These are phyloP conservation scores for Waltergamsia citrina DNA, from an alignment of 2,329 filamentous ascomycete genomes.

Conservation along the genomic window DNA sequence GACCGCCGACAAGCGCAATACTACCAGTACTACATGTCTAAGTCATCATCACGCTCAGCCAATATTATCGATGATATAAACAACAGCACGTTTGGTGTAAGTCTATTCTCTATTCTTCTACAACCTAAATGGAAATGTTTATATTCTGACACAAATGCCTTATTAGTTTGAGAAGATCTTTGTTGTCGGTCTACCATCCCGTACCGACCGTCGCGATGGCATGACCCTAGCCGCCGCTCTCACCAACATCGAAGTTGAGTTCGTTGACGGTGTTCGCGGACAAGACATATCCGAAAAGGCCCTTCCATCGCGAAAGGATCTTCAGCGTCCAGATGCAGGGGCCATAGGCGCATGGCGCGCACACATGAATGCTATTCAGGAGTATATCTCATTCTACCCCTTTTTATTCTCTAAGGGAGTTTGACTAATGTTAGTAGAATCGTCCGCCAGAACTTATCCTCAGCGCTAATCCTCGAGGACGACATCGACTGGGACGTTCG, in stretches of 20 bases:
- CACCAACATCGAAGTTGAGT: constrained; percentile 32
- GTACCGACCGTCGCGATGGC: constrained; percentile 40
- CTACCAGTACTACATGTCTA: too few species aligned
- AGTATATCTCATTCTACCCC: constrained; percentile 12
- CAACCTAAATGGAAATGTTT: not conserved
- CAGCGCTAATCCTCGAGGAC: constrained; percentile 45
- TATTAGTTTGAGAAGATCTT: constrained; percentile 41
- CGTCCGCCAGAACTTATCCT: constrained; percentile 31
- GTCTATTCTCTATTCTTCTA: not conserved
- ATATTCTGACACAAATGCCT: not conserved
- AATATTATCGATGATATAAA: not conserved
- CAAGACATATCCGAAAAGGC: constrained; percentile 25
- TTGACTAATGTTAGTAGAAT: constrained; percentile 17
- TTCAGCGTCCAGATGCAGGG: constrained; percentile 15
- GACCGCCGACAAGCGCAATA: too few species aligned
- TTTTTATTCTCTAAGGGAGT: not conserved
- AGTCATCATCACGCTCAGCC: not conserved
- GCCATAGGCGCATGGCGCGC: constrained; percentile 25
- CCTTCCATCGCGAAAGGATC: constrained; percentile 20
- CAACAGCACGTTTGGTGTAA: constrained; percentile 1
- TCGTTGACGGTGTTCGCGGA: constrained; percentile 33
- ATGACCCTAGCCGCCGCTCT: constrained; percentile 36
- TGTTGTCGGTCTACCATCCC: constrained; percentile 38
- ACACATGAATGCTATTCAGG: constrained; percentile 26
- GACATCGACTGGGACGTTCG: constrained; percentile 48